Evolutionary conservation across 2,329 filamentous ascomycete species (phyloP).

Genomic region (Venturia oleaginea): DNA sequence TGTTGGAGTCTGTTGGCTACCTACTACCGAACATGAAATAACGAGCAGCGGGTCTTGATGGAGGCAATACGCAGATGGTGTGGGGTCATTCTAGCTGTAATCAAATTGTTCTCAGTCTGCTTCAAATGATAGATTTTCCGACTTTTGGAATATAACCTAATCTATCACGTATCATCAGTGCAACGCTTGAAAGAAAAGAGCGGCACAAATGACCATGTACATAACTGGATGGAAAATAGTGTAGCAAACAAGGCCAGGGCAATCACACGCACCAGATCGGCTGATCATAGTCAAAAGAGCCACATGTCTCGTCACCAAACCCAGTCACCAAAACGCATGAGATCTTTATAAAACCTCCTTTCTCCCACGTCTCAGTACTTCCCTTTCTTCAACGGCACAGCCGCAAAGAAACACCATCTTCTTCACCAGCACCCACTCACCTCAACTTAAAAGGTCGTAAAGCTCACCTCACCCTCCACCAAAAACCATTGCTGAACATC

Average conservation of each 20-base stretch:
- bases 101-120: too few relatives aligned
- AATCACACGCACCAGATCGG: not conserved
- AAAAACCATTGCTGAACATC: too few relatives aligned
- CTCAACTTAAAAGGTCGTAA: not conserved
- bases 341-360: not conserved
- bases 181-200: too few relatives aligned
- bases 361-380: not conserved
- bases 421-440: not conserved
- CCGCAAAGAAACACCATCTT: not conserved
- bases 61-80: too few relatives aligned
- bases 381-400: not conserved
- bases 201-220: too few relatives aligned
- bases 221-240: not conserved
- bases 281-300: not conserved
- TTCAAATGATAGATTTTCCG: too few relatives aligned
- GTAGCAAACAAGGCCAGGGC: not conserved
- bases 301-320: not conserved
- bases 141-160: too few relatives aligned
- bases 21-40: too few relatives aligned
- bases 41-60: too few relatives aligned
- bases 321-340: not conserved
- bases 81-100: too few relatives aligned
- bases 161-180: too few relatives aligned
- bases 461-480: not conserved
- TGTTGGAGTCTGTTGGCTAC: not conserved